phyloP scores from a whole-genome alignment of 306 rosid species.

The Malus asiatica region DNA sequence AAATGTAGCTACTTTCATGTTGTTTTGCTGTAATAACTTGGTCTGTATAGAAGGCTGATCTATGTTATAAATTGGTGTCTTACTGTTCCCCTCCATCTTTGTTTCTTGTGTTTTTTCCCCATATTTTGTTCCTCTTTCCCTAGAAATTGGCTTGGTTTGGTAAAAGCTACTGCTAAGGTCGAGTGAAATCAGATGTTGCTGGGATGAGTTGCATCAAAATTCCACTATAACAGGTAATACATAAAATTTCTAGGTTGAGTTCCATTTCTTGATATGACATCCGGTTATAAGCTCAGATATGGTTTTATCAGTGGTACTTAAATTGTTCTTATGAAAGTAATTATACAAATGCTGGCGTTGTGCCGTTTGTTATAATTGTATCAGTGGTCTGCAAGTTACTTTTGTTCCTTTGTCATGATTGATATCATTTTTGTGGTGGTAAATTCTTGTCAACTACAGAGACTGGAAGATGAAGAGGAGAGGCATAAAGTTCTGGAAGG shows the following conservation, averaged over 20 bases:
- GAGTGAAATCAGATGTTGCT: slow-evolving; percentile 70
- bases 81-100: slow-evolving; percentile 25
- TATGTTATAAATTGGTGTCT: slow-evolving; percentile 37
- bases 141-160: slow-evolving; percentile 58
- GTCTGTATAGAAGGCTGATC: background rate
- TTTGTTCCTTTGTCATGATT: too few species aligned
- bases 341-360: background rate
- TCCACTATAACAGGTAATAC: slow-evolving; percentile 61
- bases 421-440: too few species aligned
- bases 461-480: too few species aligned
- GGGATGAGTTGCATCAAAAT: slow-evolving; percentile 60
- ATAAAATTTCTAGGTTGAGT: slow-evolving; percentile 31
- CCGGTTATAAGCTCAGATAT: slow-evolving; percentile 7
- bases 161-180: slow-evolving; percentile 53
- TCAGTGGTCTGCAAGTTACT: too few species aligned
- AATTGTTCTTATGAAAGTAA: background rate
- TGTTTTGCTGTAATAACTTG: background rate
- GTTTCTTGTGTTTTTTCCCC: background rate
- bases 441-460: too few species aligned
- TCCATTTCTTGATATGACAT: slow-evolving; percentile 23
- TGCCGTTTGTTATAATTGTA: background rate
- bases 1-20: background rate
- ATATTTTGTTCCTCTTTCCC: background rate
- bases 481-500: too few species aligned
- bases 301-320: background rate